These are phyloP conservation scores for Tulasnella sp. DNA, from an alignment of 768 basidiomycete genomes.

Conservation along the genomic window DNA sequence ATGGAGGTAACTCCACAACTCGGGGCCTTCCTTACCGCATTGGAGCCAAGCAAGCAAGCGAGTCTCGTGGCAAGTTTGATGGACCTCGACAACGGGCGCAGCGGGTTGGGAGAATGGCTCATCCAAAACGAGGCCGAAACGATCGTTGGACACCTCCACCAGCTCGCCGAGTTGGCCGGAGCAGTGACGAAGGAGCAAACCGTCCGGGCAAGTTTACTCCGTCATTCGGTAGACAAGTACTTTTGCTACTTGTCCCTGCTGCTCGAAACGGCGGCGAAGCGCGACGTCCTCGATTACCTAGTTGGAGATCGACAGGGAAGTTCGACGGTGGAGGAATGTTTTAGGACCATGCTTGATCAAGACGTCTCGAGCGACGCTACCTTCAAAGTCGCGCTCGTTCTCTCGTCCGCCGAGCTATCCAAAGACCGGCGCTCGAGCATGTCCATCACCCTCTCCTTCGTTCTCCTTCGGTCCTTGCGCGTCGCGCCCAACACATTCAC, in stretches of 20 bases:
- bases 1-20: background rate
- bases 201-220: background rate
- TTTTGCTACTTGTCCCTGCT: background rate
- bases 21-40: background rate
- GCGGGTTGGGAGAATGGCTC: constrained; percentile 1
- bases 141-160: background rate
- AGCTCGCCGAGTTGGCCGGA: background rate
- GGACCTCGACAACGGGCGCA: background rate
- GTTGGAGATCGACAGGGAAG: background rate
- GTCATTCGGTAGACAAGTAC: background rate
- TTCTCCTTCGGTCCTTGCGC: background rate
- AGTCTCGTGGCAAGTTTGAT: background rate
- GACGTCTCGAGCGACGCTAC: background rate
- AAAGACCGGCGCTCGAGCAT: background rate
- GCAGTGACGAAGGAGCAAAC: background rate
- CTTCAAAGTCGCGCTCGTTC: background rate
- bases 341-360: background rate
- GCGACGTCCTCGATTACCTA: background rate
- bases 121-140: background rate
- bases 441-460: background rate
- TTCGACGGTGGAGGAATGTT: background rate
- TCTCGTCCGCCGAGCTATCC: background rate
- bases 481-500: background rate
- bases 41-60: background rate
- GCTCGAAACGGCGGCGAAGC: background rate